Base-by-base conservation (phyloP, 73 alveolate species). In the Durusdinium trenchii region DNA sequence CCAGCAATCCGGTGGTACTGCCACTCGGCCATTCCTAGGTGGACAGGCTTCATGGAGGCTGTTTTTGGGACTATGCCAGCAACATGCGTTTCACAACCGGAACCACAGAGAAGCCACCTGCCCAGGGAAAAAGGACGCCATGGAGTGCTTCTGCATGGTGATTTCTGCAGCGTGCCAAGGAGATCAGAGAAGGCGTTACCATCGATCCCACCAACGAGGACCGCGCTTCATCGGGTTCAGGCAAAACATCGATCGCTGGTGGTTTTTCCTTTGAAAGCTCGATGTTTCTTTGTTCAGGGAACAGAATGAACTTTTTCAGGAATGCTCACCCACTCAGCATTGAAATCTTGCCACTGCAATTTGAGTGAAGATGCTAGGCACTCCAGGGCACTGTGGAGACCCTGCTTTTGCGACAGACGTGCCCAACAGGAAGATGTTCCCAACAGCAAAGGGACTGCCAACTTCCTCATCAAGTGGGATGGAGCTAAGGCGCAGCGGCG, bases 141-240 rank as follows among this genome's bases (percentile, higher is more conserved):
- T n/a, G n/a, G n/a, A n/a, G n/a, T n/a, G n/a, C n/a, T n/a, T n/a
- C n/a, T n/a, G n/a, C n/a, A n/a, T n/a, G n/a, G n/a, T n/a, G n/a
- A n/a, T 54, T 9, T 9, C 9, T 54, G 64, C 64, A 54, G 28
- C 64, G 9, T 20, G 64, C 48, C 9, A 9, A 91, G 98, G 98
- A 91, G 45, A 7, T 71, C n/a, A 35, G 98, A 50, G 90, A 91
- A 50, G 98, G 98, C 9, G 89, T 91, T 42, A 91, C 98, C 98
- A 91, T 91, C 50, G 98, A 91, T 78, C 98, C 98, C 6, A 91
- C 98, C 61, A 91, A 91, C 62, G 98, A 91, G 98, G 98, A 46
- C 54, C 32, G 28, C 40, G 38, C 45, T 30, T 64, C 76, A 35
- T 4, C 18, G 32, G 43, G 71, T 46, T 28, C n/a, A 60, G 30